These are phyloP conservation scores for Phytophthora pinifolia DNA, from an alignment of 352 stramenopile genomes.

Conservation along the genomic window DNA sequence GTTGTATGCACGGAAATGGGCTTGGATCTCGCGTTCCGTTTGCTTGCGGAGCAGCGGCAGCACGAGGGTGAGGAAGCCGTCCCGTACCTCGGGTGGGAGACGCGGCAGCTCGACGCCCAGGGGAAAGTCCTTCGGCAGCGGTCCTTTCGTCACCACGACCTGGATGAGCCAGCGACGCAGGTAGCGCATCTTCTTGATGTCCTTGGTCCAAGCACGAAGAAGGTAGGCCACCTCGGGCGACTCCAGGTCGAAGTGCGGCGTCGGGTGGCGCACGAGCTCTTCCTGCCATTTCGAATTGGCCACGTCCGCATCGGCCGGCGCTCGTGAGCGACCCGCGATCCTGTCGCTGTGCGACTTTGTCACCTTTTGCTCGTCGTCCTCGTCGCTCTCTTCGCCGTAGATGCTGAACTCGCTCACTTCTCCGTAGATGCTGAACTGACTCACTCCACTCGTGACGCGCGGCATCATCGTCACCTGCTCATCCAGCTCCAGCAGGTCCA, in stretches of 20 bases:
- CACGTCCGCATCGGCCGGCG: constrained; percentile 18
- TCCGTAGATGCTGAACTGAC: constrained; percentile 31
- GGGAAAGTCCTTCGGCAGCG: constrained; percentile 53
- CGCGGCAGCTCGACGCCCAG: constrained; percentile 69
- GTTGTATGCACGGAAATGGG: constrained; percentile 63
- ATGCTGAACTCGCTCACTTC: constrained; percentile 34
- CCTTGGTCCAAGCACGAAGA: constrained; percentile 62
- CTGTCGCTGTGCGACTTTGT: constrained; percentile 5
- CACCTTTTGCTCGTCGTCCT: constrained; percentile 24
- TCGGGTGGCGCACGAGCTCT: constrained; percentile 70
- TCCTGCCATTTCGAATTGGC: constrained; percentile 46
- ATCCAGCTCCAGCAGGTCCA: constrained; percentile 38
- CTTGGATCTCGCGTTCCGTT: constrained; percentile 58
- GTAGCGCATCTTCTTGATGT: constrained; percentile 69
- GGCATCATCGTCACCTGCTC: constrained; percentile 15
- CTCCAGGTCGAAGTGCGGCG: constrained; percentile 69
- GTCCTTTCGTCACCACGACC: constrained; percentile 35
- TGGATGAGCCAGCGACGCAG: constrained; percentile 67
- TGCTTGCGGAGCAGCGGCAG: constrained; percentile 79
- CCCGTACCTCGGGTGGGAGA: constrained; percentile 65
- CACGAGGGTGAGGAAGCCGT: constrained; percentile 74
- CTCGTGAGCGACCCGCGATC: constrained; percentile 7
- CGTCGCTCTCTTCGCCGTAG: constrained; percentile 28
- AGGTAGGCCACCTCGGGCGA: constrained; percentile 78
- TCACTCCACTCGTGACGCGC: constrained; percentile 21